A percentile compares a stretch with the other conserved stretches of the same genome.
These are phyloP conservation scores for Neotropicomus parvogracilis DNA, from an alignment of 1,284 basidiomycete species.

Conservation along the genomic window DNA sequence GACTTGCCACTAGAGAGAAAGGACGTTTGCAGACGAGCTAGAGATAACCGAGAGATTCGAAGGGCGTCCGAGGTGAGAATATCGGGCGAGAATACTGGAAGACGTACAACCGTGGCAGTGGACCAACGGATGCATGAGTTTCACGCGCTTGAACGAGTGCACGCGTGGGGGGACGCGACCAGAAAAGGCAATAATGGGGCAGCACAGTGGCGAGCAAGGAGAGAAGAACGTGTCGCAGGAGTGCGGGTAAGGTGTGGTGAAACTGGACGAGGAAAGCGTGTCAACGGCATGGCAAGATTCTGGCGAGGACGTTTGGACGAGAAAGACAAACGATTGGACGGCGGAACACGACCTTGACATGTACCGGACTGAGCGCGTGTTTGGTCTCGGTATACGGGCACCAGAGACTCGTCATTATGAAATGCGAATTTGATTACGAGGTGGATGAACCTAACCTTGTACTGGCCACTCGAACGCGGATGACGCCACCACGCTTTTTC, in stretches of 20 bases:
- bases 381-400: slow-evolving; percentile 30
- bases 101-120: slow-evolving; percentile 37
- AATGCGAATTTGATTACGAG: slow-evolving; percentile 36
- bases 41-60: slow-evolving; percentile 29
- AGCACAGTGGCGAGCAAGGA: slow-evolving; percentile 44
- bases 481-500: slow-evolving; percentile 33
- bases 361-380: slow-evolving; percentile 27
- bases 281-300: slow-evolving; percentile 56
- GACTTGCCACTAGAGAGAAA: slow-evolving; percentile 23
- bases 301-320: slow-evolving; percentile 50
- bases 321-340: slow-evolving; percentile 44
- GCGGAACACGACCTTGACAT: slow-evolving; percentile 26
- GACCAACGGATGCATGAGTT: slow-evolving; percentile 25
- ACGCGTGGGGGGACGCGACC: slow-evolving; percentile 38
- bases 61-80: slow-evolving; percentile 31
- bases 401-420: slow-evolving; percentile 37
- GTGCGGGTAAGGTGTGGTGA: slow-evolving; percentile 59
- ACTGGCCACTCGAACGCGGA: slow-evolving; percentile 28
- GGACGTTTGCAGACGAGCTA: slow-evolving; percentile 15
- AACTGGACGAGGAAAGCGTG: slow-evolving; percentile 47
- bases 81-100: slow-evolving; percentile 34
- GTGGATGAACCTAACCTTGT: slow-evolving; percentile 39
- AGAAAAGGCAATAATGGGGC: slow-evolving; percentile 56
- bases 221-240: slow-evolving; percentile 51
- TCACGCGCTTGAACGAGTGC: slow-evolving; percentile 32